Conservation (phyloP, 1,139 yeast species). For the Saccharomyces hybrid region DNA sequence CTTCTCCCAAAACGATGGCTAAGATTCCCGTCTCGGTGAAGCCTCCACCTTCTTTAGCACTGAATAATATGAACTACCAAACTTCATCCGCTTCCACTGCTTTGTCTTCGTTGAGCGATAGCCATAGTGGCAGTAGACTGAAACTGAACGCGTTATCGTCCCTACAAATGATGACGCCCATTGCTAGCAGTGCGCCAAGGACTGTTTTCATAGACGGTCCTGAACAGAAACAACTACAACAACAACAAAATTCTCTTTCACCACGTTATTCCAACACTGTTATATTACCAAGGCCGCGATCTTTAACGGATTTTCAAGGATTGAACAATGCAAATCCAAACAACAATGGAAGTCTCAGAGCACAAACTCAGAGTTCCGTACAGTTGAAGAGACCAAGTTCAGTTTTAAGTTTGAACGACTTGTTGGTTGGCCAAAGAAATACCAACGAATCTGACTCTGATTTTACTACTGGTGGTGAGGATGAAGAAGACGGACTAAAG, state of each 20-base stretch:
- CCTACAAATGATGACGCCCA: conserved; percentile 36
- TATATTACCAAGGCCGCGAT: conserved; percentile 22
- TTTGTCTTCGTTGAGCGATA: conserved; percentile 7
- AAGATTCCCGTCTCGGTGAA: conserved; percentile 5
- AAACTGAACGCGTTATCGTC: conserved; percentile 33
- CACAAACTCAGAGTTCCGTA: conserved; percentile 5
- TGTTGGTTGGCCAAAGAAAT: conserved; percentile 29
- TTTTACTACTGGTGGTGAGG: conserved; percentile 17
- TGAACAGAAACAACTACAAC: neutral
- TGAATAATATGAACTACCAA: conserved; percentile 4
- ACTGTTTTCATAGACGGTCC: conserved; percentile 1
- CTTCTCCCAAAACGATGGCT: neutral
- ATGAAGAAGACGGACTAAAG: conserved; percentile 9
- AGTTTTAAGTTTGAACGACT: conserved; percentile 20
- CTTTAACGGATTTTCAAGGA: conserved; percentile 19
- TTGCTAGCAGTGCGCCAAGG: conserved; percentile 7
- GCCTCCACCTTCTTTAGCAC: conserved; percentile 22
- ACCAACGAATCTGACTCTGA: conserved; percentile 33
- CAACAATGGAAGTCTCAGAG: conserved; percentile 1
- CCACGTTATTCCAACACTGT: neutral
- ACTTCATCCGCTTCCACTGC: conserved; percentile 3
- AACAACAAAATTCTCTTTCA: conserved; percentile 4
- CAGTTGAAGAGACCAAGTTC: conserved; percentile 22
- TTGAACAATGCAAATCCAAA: conserved; percentile 4
- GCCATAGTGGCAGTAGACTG: conserved; percentile 16